Evolutionary conservation across 2,329 filamentous ascomycete genomes (phyloP), one percentile per base, ranked within the genome.

Genomic region (Cercospora berteroae): DNA sequence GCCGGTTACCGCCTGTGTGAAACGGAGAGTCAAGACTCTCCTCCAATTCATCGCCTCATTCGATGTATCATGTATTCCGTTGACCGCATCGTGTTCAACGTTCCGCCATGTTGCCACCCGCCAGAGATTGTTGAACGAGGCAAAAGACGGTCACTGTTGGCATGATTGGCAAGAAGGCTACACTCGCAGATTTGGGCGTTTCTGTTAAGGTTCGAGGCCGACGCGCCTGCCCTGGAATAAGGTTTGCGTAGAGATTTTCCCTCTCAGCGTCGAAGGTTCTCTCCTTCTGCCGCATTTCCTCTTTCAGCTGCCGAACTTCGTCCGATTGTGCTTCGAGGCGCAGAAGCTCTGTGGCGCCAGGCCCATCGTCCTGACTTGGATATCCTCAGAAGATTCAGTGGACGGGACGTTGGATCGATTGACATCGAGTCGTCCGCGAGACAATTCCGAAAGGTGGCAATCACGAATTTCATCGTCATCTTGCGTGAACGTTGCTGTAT

Each of bases 221-320:
- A 16, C 44, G 18, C n/a, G 44, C 9, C n/a, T 23, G 44, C 20
- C 12, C 48, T 25, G 12, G 27, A 52, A 52, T 25, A 55, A 55
- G 48, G 48, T 55, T 55, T 25, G 23, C 25, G 48, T 55, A 23
- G 20, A 44, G 44, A 58, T 56, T 48, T 36, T 42, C 42, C 60
- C 25, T 33, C 20, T 39, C 44, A 31, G 31, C 52, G 33, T 58
- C 36, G 36, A 64, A 59, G 23, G 31, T 31, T 67, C 33, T 23
- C 31, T 64, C 55, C 56, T 67, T 67, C 61, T 64, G 42, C 12
- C 39, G 39, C 10, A 33, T 59, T 59, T 42, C 65, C 60, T 31
- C 29, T 44, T 33, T 64, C 9, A 56, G 42, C 23, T 60, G 16
- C 65, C 65, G 65, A 67, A 44, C 31, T 31, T 60, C 60, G 27